Base-by-base conservation (phyloP, 2,329 filamentous ascomycete genomes). In the Teratosphaeria pseudoeucalypti region DNA sequence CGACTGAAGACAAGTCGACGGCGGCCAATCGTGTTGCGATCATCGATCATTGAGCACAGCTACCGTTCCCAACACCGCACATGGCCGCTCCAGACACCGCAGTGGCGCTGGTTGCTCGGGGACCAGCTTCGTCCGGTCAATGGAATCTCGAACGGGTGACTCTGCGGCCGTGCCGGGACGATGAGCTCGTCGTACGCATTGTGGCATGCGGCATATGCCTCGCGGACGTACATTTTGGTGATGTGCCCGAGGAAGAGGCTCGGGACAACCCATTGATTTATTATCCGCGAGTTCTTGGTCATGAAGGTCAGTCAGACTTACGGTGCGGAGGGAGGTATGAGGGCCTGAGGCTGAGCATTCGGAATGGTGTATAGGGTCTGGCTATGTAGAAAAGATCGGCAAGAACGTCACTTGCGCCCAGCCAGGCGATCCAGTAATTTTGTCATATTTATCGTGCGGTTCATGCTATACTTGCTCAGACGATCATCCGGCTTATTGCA, bases 401-500 rank as follows among this genome's bases (percentile, higher is more conserved):
- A 49, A 49, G 23, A 23, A 49, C 16, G 43, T 49, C 2, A 49
- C 43, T 19, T 49, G 43, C 43, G 43, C 43, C 16, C 9, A 49
- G 11, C 43, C 43, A 23, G 66, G 67, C 29, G 65, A 67, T 53
- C 64, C 66, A 27, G 64, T 69, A 6, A 56, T 69, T 5, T 54
- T 69, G 5, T 66, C 66, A 1, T 68, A 64, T 53, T 60, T 63
- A 54, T 59, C 54, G n/a, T 69, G 67, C 55, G 26, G 27, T 26
- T 19, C 27, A 6, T 54, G 53, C 53, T 37, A 54, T 23, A 54
- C 19, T 16, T 54, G 53, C 26, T 32, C 53, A 32, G 27, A 32
- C 19, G 26, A 26, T n/a, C 53, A 54, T 37, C 53, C 53, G 16
- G 53, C 53, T 19, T 37, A 54, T 26, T 54, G 53, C 23, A 32